Conservation (phyloP, 257 asterid genomes). For the Ocimum tenuiflorum region DNA sequence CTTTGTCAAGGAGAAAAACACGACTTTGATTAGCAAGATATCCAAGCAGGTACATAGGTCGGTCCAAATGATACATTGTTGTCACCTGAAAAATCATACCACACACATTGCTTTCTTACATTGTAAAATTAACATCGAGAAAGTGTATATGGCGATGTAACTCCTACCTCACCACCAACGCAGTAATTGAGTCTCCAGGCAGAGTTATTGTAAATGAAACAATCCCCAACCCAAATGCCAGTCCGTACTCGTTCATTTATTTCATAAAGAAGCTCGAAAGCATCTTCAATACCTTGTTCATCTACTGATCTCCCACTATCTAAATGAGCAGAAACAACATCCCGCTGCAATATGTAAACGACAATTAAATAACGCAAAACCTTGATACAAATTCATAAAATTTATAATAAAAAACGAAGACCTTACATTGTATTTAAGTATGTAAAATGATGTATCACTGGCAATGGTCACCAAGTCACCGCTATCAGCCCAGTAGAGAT, state of each 20-base stretch:
- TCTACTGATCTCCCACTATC: constrained; percentile 85
- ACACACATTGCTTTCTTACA: constrained; percentile 5
- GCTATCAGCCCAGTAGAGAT: constrained; percentile 96
- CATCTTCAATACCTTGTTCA: constrained; percentile 96
- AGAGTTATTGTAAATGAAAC: constrained; percentile 89
- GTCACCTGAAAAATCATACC: constrained; percentile 55
- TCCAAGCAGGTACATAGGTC: constrained; percentile 98
- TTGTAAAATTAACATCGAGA: constrained; percentile 9
- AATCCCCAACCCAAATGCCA: constrained; percentile 99
- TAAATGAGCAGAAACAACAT: constrained; percentile 82
- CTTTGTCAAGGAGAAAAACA: constrained; percentile 89
- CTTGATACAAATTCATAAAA: neutral
- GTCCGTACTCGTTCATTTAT: constrained; percentile 92
- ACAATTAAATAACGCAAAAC: constrained; percentile 7
- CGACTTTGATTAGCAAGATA: constrained; percentile 94
- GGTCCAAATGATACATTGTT: constrained; percentile 94
- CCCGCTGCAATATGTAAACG: constrained; percentile 58
- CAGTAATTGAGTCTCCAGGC: constrained; percentile 97
- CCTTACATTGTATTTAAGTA: constrained; percentile 74
- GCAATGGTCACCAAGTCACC: constrained; percentile 88
- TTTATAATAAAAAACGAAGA: neutral
- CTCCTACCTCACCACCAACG: constrained; percentile 93
- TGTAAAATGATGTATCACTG: constrained; percentile 76
- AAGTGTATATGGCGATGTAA: constrained; percentile 5
- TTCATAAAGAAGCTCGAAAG: constrained; percentile 92